These are phyloP conservation scores for Thelonectria rubi DNA, from an alignment of 2,329 filamentous ascomycete genomes.

Conservation along the genomic window DNA sequence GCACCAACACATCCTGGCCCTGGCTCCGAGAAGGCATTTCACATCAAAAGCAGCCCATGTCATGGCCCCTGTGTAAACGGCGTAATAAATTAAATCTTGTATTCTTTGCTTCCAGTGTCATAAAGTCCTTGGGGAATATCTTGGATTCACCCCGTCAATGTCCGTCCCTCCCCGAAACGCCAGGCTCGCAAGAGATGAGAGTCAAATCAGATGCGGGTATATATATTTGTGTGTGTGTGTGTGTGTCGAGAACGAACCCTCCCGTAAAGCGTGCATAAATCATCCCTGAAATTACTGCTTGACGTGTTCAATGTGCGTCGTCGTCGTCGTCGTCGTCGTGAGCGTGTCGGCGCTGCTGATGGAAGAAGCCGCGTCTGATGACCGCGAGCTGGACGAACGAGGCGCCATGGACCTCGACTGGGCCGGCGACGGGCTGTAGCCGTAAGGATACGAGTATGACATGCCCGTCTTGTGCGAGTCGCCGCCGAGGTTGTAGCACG, in stretches of 20 bases:
- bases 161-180: slow-evolving; percentile 25
- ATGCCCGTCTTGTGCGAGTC: slow-evolving; percentile 23
- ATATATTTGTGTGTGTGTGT: too few species aligned
- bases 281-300: slow-evolving; percentile 29
- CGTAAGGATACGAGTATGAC: slow-evolving; percentile 12
- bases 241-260: slow-evolving; percentile 19
- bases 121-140: neutral
- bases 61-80: neutral
- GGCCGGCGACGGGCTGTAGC: neutral
- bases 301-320: slow-evolving; percentile 36
- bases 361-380: slow-evolving; percentile 39
- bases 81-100: neutral
- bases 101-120: neutral
- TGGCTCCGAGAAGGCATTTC: neutral
- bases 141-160: neutral
- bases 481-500: slow-evolving; percentile 45
- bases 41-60: neutral
- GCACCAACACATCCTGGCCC: neutral
- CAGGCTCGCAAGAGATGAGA: slow-evolving; percentile 23
- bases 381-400: slow-evolving; percentile 13
- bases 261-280: slow-evolving; percentile 16
- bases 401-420: slow-evolving; percentile 17
- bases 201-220: slow-evolving; percentile 34
- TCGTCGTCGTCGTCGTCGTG: slow-evolving; percentile 28
- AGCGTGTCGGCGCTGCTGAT: slow-evolving; percentile 36